Percentiles rank a stretch among this genome's conserved stretches.
Conservation (phyloP, 345 rosid genomes). For the Balakata baccata region DNA sequence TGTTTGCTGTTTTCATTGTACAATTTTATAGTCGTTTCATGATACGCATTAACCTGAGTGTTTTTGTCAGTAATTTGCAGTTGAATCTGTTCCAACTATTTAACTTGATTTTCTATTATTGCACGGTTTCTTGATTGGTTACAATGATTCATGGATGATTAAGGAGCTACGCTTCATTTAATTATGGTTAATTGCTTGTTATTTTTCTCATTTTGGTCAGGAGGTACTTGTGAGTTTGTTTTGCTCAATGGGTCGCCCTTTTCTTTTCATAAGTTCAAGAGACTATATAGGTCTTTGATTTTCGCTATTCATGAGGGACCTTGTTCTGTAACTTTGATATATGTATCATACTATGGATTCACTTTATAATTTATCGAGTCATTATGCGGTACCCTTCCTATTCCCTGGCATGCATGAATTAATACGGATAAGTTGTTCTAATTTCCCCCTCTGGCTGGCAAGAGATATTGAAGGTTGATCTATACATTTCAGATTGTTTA, state of each 20-base stretch:
- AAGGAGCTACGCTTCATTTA: not conserved
- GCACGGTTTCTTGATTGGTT: not conserved
- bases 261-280: not conserved
- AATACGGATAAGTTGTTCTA: not conserved
- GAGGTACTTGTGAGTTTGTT: not conserved
- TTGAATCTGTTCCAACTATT: not conserved
- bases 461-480: not conserved
- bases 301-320: not conserved
- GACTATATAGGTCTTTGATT: not conserved
- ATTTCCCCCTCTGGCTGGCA: not conserved
- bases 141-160: slow-evolving; percentile 1
- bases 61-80: not conserved
- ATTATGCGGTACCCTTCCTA: not conserved
- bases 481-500: not conserved
- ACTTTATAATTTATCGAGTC: not conserved
- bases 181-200: not conserved
- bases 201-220: not conserved
- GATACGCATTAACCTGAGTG: not conserved
- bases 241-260: not conserved
- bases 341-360: not conserved
- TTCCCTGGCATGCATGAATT: too few species aligned
- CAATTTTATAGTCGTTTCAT: not conserved
- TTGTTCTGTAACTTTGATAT: not conserved
- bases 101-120: not conserved
- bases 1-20: too few species aligned